Evolutionary conservation across 2,329 filamentous ascomycete species (phyloP).

Genomic region (Byssochlamys sp.): DNA sequence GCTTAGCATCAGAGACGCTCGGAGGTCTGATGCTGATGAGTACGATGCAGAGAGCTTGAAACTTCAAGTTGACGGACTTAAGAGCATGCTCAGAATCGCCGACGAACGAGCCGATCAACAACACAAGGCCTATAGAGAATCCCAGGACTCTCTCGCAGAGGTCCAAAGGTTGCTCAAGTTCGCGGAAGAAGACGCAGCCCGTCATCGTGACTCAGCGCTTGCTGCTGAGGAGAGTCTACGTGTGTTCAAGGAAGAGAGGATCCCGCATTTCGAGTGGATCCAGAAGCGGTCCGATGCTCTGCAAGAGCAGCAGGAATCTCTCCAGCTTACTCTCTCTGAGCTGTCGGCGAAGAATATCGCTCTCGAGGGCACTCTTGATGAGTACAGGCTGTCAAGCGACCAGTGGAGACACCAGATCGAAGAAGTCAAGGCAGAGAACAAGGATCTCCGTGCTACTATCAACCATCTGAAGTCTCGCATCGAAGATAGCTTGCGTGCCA

Average conservation of each 20-base stretch:
- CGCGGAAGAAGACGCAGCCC: constrained; percentile 48
- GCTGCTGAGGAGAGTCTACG: constrained; percentile 58
- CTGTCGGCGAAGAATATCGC: constrained; percentile 52
- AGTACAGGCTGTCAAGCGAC: constrained; percentile 52
- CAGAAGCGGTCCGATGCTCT: constrained; percentile 60
- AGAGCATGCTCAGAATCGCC: constrained; percentile 56
- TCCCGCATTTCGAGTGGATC: constrained; percentile 54
- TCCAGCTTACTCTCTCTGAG: constrained; percentile 44
- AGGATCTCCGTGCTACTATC: constrained; percentile 63
- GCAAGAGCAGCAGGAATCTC: constrained; percentile 54
- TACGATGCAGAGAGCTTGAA: constrained; percentile 42
- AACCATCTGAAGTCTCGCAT: constrained; percentile 66
- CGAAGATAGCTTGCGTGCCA: constrained; percentile 73
- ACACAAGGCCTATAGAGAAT: constrained; percentile 51
- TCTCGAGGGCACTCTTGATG: constrained; percentile 52
- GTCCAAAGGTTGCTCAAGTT: constrained; percentile 60
- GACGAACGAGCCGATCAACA: constrained; percentile 58
- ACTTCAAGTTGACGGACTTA: constrained; percentile 56
- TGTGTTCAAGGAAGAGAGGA: constrained; percentile 58
- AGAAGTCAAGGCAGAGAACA: constrained; percentile 52
- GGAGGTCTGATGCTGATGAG: constrained; percentile 44
- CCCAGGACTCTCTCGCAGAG: constrained; percentile 64
- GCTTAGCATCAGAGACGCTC: constrained; percentile 43
- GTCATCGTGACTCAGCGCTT: constrained; percentile 42
- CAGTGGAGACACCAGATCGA: constrained; percentile 53